A percentile compares a stretch with the other conserved stretches of the same genome.
phyloP scores from a whole-genome alignment of 129 eudicot genomes.

The Kitagawia praeruptora region DNA sequence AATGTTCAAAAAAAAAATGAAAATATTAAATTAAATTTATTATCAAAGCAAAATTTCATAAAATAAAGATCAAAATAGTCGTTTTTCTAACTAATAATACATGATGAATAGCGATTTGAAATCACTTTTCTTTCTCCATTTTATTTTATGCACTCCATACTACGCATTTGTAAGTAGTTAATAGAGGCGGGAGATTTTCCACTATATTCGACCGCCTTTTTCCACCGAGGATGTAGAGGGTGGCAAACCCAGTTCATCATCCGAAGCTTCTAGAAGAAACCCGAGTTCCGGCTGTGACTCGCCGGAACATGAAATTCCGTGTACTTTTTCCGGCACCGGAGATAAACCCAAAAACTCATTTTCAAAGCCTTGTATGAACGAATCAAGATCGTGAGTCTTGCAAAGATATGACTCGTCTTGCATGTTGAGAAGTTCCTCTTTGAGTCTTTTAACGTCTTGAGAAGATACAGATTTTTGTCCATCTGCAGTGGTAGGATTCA shows the following conservation, averaged over 20 bases:
- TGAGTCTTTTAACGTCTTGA: constrained; percentile 44
- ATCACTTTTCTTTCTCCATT: too few species aligned
- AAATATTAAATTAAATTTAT: too few species aligned
- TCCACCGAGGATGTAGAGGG: constrained; percentile 27
- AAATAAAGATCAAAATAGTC: too few species aligned
- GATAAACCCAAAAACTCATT: constrained; percentile 39
- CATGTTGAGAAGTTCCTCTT: constrained; percentile 37
- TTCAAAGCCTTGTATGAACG: constrained; percentile 65
- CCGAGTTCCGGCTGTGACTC: constrained; percentile 47
- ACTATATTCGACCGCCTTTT: too few species aligned
- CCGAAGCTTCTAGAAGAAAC: constrained; percentile 46
- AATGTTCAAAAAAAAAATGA: too few species aligned
- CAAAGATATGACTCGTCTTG: constrained; percentile 35
- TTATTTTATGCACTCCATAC: too few species aligned
- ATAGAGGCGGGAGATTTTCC: too few species aligned
- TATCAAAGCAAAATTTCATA: too few species aligned
- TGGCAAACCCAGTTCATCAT: constrained; percentile 49
- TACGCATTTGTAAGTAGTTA: too few species aligned
- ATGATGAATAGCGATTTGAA: too few species aligned
- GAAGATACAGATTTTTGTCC: constrained; percentile 11
- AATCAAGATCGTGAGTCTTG: constrained; percentile 50
- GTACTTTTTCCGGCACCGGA: neutral
- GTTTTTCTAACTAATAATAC: too few species aligned
- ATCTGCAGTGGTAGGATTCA: too few species aligned
- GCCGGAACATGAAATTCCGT: constrained; percentile 17